phyloP scores from a whole-genome alignment of 192 early-diverging fungal genomes.

The Funneliformis geosporum region DNA sequence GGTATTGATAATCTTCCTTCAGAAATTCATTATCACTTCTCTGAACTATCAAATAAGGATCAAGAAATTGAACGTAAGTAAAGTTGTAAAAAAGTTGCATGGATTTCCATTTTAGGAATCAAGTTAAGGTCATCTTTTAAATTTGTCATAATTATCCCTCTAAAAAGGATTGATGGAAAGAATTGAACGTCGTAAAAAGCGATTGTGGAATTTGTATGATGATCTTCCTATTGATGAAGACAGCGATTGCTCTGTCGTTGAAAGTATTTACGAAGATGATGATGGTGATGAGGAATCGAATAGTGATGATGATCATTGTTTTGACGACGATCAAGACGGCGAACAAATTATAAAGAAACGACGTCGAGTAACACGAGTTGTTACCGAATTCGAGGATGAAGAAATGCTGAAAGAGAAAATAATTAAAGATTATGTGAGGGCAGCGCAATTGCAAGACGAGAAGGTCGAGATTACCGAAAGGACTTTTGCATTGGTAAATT shows the following conservation, averaged over 20 bases:
- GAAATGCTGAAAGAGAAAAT: constrained; percentile 20
- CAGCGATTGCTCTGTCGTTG: constrained; percentile 12
- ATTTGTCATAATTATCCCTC: not conserved
- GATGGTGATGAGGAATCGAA: not conserved
- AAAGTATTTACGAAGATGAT: constrained; percentile 17
- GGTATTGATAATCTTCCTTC: constrained; percentile 28
- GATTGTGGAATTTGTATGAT: constrained; percentile 21
- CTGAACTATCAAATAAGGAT: constrained; percentile 22
- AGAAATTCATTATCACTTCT: constrained; percentile 21
- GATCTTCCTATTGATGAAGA: constrained; percentile 9
- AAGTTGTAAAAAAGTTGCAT: not conserved
- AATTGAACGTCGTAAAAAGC: constrained; percentile 16
- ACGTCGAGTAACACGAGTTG: not conserved
- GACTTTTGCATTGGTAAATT: constrained; percentile 1
- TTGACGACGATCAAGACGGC: not conserved
- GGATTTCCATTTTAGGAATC: not conserved
- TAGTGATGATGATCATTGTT: constrained; percentile 8
- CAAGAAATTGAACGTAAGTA: constrained; percentile 25
- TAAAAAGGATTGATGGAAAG: constrained; percentile 3
- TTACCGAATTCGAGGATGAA: constrained; percentile 27
- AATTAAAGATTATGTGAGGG: constrained; percentile 18
- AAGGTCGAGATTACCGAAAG: constrained; percentile 20
- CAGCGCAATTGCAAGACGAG: constrained; percentile 26
- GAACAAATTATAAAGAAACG: constrained; percentile 7
- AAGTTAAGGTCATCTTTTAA: too few relatives aligned